Base-by-base conservation (phyloP, 2,329 filamentous ascomycete species). In the Cercospora brassicicola region DNA sequence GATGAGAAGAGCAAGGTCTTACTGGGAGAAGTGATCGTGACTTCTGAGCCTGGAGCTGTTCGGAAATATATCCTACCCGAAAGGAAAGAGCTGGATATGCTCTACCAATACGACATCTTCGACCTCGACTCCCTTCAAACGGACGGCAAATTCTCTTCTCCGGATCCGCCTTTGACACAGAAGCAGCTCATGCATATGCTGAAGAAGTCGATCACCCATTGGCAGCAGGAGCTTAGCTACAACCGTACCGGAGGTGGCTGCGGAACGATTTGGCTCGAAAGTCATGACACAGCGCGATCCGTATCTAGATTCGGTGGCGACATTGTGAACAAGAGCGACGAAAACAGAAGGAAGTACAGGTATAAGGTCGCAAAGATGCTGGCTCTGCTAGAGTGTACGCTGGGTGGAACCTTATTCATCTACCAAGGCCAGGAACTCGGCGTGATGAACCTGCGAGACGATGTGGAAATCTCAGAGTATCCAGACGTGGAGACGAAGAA, bases 391-490 rank as follows among this genome's bases (percentile, higher is more conserved):
- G 80, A 87, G 66, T 82, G 81, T 2, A 80, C 87, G 63, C 85
- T 88, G 70, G 81, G 84, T 2, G 89, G 88, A 9, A 89, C 88
- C 0, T 82, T 87, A 0, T 90, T 89, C 72, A 78, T 90, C 13
- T 90, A 89, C 75, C 88, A 90, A 76, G 89, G 88, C 11, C 87
- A 90, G 75, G 89, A 90, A 78, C 81, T 90, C 30, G 88, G 87
- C 13, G 88, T 89, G 84, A 81, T 82, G 31, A 90, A 90, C 72
- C 81, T 89, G 3, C 87, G 87, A 2, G 78, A 79, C 9, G 81
- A 84, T 3, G 89, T 89, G 85, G 79, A 80, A 0, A 86, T 90
- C 57, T 80, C 85, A 3, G 81, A 84, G 72, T 93, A 91, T 78
- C 87, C 88, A 75, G 91, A 93, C 70, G 83, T 93, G 45, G 85